A percentile compares a stretch with the other conserved stretches of the same genome.
These are phyloP conservation scores for Carex myosuroides DNA, from an alignment of 176 grass and related monocot species.

Conservation along the genomic window DNA sequence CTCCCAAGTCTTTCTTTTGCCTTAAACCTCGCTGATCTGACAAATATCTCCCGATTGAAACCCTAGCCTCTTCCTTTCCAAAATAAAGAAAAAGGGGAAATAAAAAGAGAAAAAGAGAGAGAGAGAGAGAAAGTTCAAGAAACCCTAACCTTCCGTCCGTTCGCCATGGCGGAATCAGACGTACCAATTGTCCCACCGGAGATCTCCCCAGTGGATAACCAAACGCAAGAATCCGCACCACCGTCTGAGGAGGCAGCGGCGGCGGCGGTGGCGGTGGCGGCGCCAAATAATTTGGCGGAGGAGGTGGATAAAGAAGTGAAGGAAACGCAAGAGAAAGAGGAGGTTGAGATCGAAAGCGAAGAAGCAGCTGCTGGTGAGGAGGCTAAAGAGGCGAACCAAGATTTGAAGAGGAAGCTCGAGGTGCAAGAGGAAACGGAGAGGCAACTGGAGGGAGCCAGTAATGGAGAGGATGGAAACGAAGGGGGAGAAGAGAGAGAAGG, in stretches of 20 bases:
- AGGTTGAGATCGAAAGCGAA: conserved; percentile 17
- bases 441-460: background rate
- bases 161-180: conserved; percentile 58
- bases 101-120: background rate
- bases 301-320: conserved; percentile 10
- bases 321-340: conserved; percentile 45
- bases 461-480: background rate
- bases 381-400: conserved; percentile 34
- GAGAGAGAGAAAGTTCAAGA: conserved; percentile 30
- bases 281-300: background rate
- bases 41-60: conserved; percentile 8
- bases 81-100: background rate
- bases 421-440: conserved; percentile 19
- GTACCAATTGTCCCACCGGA: conserved; percentile 25
- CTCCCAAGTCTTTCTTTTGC: background rate
- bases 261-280: background rate
- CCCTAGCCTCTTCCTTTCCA: conserved; percentile 11
- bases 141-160: conserved; percentile 38
- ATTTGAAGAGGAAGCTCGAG: conserved; percentile 35
- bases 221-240: background rate
- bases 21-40: conserved; percentile 6
- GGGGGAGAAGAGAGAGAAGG: background rate
- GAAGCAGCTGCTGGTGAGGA: conserved; percentile 31
- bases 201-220: conserved; percentile 1
- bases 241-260: background rate